Percentiles rank a stretch among this genome's conserved stretches.
These are phyloP conservation scores for Chaetothyriales sp. DNA, from an alignment of 2,329 filamentous ascomycete species.

Conservation along the genomic window DNA sequence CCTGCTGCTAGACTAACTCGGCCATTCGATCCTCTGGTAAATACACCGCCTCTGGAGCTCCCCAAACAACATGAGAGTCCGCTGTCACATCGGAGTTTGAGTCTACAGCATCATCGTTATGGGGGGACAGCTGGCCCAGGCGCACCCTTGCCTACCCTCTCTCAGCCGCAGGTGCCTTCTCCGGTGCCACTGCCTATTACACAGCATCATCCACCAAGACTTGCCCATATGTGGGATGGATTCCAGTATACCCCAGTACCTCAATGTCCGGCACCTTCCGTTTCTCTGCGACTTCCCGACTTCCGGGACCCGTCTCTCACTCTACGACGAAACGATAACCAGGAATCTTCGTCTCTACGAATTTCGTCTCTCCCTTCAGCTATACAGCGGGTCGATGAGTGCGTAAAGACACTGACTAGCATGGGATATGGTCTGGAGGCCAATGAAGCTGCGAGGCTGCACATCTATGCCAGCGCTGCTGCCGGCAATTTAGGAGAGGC, in stretches of 20 bases:
- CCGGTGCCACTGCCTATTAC: not conserved
- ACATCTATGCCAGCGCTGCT: slow-evolving; percentile 31
- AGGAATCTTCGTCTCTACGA: not conserved
- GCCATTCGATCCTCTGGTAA: slow-evolving; percentile 17
- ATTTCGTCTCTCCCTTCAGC: no score
- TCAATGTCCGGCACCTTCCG: not conserved
- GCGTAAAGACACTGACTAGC: slow-evolving; percentile 25
- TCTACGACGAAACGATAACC: not conserved
- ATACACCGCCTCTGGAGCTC: not conserved
- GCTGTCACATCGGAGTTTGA: not conserved
- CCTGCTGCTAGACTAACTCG: slow-evolving; percentile 17
- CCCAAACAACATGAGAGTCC: not conserved
- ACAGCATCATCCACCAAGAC: not conserved
- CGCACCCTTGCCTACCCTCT: not conserved
- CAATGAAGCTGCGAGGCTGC: slow-evolving; percentile 25
- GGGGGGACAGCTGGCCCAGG: not conserved
- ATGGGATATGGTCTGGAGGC: slow-evolving; percentile 28
- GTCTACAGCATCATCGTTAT: not conserved
- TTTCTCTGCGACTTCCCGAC: not conserved
- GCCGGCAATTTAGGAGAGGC: slow-evolving; percentile 29
- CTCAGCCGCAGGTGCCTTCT: not conserved
- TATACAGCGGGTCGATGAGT: slow-evolving; percentile 17
- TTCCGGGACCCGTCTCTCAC: not conserved
- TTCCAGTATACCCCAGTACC: not conserved
- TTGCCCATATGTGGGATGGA: not conserved